phyloP scores from a whole-genome alignment of 768 basidiomycete genomes.

The Mycena galericulata region DNA sequence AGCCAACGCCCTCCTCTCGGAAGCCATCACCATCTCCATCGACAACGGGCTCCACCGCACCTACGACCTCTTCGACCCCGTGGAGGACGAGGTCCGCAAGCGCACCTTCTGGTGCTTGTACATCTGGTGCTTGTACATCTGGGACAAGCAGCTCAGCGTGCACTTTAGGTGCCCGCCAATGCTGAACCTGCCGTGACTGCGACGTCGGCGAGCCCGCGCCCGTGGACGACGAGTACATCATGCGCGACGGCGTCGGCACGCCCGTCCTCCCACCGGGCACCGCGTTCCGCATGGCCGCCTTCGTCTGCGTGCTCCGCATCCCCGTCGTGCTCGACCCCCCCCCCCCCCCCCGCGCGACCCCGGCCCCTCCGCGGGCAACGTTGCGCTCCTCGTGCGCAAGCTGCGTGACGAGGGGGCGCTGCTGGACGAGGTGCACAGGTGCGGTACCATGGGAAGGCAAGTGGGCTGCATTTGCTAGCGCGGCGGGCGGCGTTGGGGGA shows the following conservation, averaged over 20 bases:
- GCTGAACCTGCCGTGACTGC: constrained; percentile 88
- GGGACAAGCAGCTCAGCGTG: constrained; percentile 94
- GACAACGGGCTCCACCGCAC: constrained; percentile 43
- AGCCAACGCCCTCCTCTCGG: constrained; percentile 87
- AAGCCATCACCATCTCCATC: constrained; percentile 81
- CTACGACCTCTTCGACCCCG: constrained; percentile 65
- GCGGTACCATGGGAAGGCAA: too few species aligned
- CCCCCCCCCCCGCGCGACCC: constrained; percentile 73
- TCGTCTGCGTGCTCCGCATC: constrained; percentile 79
- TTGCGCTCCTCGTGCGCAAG: constrained; percentile 81
- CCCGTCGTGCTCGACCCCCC: constrained; percentile 92
- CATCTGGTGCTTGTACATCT: too few species aligned
- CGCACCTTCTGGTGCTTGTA: constrained; percentile 97
- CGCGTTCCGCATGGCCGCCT: constrained; percentile 84
- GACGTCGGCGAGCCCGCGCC: constrained; percentile 90
- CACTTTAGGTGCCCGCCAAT: constrained; percentile 92
- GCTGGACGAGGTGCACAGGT: constrained; percentile 85
- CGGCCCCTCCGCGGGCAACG: too few species aligned
- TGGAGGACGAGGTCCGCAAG: constrained; percentile 87
- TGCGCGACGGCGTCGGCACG: constrained; percentile 72
- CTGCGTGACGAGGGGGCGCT: constrained; percentile 84
- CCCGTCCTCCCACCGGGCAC: constrained; percentile 71
- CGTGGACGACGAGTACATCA: constrained; percentile 92
- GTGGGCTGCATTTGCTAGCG: too few species aligned
- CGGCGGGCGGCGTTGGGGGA: too few species aligned